phyloP scores from a whole-genome alignment of 2,329 filamentous ascomycete species.

The Aureobasidium musti region DNA sequence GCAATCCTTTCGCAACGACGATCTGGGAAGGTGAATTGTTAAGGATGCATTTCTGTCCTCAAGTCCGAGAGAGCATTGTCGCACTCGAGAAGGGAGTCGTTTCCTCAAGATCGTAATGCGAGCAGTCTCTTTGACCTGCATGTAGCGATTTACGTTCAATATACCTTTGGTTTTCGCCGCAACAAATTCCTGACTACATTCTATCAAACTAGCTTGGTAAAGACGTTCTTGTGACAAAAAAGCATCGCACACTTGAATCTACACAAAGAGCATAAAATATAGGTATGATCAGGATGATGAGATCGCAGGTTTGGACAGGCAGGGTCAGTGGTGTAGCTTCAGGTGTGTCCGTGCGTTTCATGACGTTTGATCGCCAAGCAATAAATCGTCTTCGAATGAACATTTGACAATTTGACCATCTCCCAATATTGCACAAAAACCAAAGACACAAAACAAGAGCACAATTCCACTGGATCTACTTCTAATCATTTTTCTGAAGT shows the following conservation, averaged over 20 bases:
- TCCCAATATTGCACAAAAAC: neutral
- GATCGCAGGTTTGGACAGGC: neutral
- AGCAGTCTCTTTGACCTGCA: neutral
- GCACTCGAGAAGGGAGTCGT: conserved; percentile 29
- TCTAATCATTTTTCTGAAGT: neutral
- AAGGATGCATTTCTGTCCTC: conserved; percentile 80
- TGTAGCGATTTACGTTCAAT: neutral
- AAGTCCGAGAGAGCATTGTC: conserved; percentile 66
- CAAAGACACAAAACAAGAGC: neutral
- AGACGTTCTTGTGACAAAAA: neutral
- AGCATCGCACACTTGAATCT: too few species aligned
- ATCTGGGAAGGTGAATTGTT: conserved; percentile 93
- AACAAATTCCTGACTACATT: accelerated
- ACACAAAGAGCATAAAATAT: too few species aligned
- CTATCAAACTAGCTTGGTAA: too few species aligned
- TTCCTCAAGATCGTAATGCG: conserved; percentile 1
- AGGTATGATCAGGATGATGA: neutral
- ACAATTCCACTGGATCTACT: neutral
- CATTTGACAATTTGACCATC: neutral
- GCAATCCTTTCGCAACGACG: conserved; percentile 86
- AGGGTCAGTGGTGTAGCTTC: neutral
- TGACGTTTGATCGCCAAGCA: conserved; percentile 9
- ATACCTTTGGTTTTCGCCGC: neutral
- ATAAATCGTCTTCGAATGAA: neutral
- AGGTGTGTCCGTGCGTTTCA: neutral